These are phyloP conservation scores for Mariannaea sp. DNA, from an alignment of 2,329 filamentous ascomycete species.

Conservation along the genomic window DNA sequence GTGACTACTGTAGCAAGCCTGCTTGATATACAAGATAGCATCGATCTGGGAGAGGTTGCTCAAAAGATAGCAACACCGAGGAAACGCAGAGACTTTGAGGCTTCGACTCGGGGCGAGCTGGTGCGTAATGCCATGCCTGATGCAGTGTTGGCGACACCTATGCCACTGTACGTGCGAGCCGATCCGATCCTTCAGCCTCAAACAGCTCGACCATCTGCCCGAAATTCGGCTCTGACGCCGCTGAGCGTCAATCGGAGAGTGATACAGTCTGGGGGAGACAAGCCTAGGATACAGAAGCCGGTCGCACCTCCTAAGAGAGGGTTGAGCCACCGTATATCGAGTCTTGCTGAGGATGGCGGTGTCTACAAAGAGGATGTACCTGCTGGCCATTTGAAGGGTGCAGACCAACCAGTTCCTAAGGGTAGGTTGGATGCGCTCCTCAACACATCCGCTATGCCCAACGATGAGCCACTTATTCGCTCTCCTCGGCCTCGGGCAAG, in stretches of 20 bases:
- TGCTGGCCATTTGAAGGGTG: constrained; percentile 5
- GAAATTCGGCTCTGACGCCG: constrained; percentile 44
- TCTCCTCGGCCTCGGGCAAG: constrained; percentile 32
- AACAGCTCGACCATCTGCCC: constrained; percentile 23
- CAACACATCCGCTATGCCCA: constrained; percentile 36
- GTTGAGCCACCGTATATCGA: constrained; percentile 46
- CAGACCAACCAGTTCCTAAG: constrained; percentile 25
- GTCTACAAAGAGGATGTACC: constrained; percentile 30
- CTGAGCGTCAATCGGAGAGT: constrained; percentile 43
- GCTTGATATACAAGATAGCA: constrained; percentile 56
- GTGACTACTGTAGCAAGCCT: constrained; percentile 24
- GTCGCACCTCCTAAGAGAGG: constrained; percentile 26
- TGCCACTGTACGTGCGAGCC: constrained; percentile 27
- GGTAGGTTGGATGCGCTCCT: constrained; percentile 43
- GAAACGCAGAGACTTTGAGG: constrained; percentile 40
- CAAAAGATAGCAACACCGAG: constrained; percentile 44
- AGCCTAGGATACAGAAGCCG: constrained; percentile 5
- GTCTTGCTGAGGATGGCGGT: constrained; percentile 56
- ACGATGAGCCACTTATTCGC: constrained; percentile 35
- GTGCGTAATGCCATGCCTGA: constrained; percentile 17
- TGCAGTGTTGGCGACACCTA: constrained; percentile 21
- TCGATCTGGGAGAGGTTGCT: constrained; percentile 56
- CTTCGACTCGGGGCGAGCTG: constrained; percentile 16
- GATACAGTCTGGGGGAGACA: constrained; percentile 31
- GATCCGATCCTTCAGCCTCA: constrained; percentile 23